Percentiles rank a stretch among this genome's conserved stretches.
phyloP scores from a whole-genome alignment of 129 eudicot species.

The Glebionis coronaria region DNA sequence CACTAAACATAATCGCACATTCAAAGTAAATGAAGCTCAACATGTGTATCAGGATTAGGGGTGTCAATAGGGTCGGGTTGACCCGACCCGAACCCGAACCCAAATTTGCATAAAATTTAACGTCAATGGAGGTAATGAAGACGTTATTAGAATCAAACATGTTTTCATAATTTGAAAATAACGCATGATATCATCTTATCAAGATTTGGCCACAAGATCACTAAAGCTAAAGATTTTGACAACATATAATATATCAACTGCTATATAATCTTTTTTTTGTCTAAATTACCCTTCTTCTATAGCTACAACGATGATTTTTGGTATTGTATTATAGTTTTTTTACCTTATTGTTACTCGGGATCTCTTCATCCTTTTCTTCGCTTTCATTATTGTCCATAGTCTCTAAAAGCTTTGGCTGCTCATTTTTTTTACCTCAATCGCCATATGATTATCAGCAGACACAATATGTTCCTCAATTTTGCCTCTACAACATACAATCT shows the following conservation, averaged over 20 bases:
- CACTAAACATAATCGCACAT: background rate
- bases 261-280: background rate
- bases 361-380: slow-evolving; percentile 30
- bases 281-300: slow-evolving; percentile 32
- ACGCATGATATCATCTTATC: too few relatives aligned
- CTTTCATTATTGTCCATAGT: background rate
- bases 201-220: slow-evolving; percentile 6
- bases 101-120: too few relatives aligned
- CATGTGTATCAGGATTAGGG: too few relatives aligned
- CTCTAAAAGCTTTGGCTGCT: slow-evolving; percentile 31
- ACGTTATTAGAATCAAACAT: too few relatives aligned
- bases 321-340: slow-evolving; percentile 8
- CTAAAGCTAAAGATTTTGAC: slow-evolving; percentile 8
- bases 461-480: slow-evolving; percentile 6
- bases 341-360: background rate
- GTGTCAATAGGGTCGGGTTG: too few relatives aligned
- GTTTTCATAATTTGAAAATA: too few relatives aligned
- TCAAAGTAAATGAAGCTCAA: slow-evolving; percentile 11
- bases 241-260: background rate
- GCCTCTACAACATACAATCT: background rate
- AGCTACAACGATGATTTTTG: slow-evolving; percentile 20
- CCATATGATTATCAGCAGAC: background rate
- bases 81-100: too few relatives aligned
- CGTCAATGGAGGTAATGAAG: too few relatives aligned
- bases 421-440: slow-evolving; percentile 1